Evolutionary conservation across 768 basidiomycete genomes (phyloP).

Genomic region (Paxillus rubicundulus): DNA sequence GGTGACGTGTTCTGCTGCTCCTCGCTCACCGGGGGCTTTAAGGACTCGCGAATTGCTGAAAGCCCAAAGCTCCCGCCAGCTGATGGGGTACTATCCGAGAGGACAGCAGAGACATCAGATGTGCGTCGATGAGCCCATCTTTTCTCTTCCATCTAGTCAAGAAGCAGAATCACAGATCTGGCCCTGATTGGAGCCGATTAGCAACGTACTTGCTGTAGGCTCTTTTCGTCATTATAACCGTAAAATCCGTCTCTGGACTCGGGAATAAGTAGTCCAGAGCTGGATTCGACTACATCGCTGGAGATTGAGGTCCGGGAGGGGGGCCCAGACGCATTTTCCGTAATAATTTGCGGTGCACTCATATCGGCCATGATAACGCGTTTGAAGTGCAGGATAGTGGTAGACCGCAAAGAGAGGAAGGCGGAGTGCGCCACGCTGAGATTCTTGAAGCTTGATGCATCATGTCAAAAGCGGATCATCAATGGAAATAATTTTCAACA

Average conservation of each 20-base stretch:
- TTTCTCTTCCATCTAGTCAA: conserved; percentile 68
- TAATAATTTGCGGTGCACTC: not conserved
- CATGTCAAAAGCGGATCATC: not conserved
- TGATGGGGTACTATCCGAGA: conserved; percentile 28
- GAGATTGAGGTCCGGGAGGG: not conserved
- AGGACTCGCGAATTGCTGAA: conserved; percentile 31
- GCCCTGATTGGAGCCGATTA: conserved; percentile 1
- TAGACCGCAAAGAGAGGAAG: not conserved
- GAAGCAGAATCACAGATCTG: conserved; percentile 3
- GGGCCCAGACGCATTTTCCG: not conserved
- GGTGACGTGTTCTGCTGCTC: conserved; percentile 12
- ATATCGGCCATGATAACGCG: conserved; percentile 12
- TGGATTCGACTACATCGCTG: conserved; percentile 12
- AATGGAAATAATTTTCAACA: not conserved
- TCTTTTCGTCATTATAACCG: conserved; percentile 78
- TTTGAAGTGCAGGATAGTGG: not conserved
- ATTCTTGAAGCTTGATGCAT: too few species aligned
- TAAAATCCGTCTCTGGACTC: conserved; percentile 73
- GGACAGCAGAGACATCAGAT: conserved; percentile 45
- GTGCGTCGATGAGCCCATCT: conserved; percentile 61
- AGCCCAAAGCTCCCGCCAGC: conserved; percentile 41
- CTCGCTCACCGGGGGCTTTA: conserved; percentile 18
- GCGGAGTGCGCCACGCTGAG: not conserved
- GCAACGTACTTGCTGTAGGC: conserved; percentile 60
- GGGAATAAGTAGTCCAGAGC: conserved; percentile 36